phyloP scores from a whole-genome alignment of 225 moss, liverwort and hornwort genomes.

The Neckera pumila region DNA sequence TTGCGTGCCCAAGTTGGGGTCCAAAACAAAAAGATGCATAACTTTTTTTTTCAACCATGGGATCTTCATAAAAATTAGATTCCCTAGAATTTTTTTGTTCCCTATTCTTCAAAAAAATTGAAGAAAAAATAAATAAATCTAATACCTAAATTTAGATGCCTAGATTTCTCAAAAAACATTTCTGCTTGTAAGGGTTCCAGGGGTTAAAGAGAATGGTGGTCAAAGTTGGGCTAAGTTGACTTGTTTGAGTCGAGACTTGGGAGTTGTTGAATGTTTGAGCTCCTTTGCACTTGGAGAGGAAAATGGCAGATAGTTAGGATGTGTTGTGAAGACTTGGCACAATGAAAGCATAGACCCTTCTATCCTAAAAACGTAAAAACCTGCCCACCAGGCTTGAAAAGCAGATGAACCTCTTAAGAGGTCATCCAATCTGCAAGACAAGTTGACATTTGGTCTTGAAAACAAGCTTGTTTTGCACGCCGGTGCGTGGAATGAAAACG shows the following conservation, averaged over 20 bases:
- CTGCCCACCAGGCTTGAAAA: too few relatives aligned
- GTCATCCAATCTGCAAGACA: too few relatives aligned
- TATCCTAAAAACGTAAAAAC: too few relatives aligned
- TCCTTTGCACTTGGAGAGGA: background rate
- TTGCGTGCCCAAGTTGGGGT: accelerated
- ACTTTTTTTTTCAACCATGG: background rate
- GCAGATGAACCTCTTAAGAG: too few relatives aligned
- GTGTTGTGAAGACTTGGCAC: background rate
- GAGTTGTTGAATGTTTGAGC: background rate
- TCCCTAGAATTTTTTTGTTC: accelerated
- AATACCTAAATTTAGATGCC: background rate
- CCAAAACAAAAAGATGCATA: accelerated
- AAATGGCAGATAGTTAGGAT: background rate
- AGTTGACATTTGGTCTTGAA: too few relatives aligned
- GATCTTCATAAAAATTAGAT: background rate
- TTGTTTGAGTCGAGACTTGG: accelerated
- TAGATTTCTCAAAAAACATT: background rate
- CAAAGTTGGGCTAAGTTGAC: background rate
- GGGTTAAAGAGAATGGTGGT: background rate
- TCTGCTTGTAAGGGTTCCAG: accelerated
- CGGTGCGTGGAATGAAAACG: too few relatives aligned
- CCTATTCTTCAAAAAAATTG: too few relatives aligned
- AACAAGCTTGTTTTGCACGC: too few relatives aligned
- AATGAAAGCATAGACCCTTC: background rate
- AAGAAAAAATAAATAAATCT: background rate